phyloP scores from a whole-genome alignment of 495 filamentous ascomycete genomes.

The Aspergillus sparsus region DNA sequence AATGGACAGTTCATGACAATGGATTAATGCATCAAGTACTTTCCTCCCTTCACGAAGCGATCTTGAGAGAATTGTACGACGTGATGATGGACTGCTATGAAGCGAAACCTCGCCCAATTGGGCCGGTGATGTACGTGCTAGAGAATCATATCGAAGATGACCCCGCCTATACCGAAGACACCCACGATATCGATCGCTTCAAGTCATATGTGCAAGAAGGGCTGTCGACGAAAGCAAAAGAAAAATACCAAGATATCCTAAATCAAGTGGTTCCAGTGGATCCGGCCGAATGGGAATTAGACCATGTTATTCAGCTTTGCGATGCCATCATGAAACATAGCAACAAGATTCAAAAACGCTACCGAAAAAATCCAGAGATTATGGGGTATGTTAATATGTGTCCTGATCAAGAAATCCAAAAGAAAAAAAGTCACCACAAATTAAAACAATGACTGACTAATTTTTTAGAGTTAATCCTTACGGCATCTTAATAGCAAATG shows the following conservation, averaged over 20 bases:
- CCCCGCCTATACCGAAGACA: slow-evolving; percentile 66
- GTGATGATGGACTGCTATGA: slow-evolving; percentile 86
- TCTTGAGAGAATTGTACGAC: slow-evolving; percentile 86
- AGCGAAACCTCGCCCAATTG: slow-evolving; percentile 74
- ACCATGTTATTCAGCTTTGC: slow-evolving; percentile 82
- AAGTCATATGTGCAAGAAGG: slow-evolving; percentile 68
- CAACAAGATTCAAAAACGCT: slow-evolving; percentile 87
- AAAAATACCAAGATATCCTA: slow-evolving; percentile 72
- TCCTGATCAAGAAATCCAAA: background rate
- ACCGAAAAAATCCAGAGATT: slow-evolving; percentile 81
- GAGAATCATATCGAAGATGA: slow-evolving; percentile 81
- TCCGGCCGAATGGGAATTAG: slow-evolving; percentile 79
- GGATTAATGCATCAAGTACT: slow-evolving; percentile 74
- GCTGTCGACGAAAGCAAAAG: slow-evolving; percentile 68
- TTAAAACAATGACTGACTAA: slow-evolving; percentile 25
- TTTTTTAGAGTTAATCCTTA: slow-evolving; percentile 68
- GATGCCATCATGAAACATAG: slow-evolving; percentile 79
- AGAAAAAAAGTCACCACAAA: no score
- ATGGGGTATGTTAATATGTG: slow-evolving; percentile 63
- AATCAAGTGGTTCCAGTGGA: slow-evolving; percentile 71
- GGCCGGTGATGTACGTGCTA: slow-evolving; percentile 79
- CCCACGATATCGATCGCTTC: slow-evolving; percentile 69
- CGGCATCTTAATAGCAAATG: slow-evolving; percentile 74
- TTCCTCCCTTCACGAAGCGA: slow-evolving; percentile 71
- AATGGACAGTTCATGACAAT: slow-evolving; percentile 83